A percentile compares a stretch with the other conserved stretches of the same genome.
phyloP scores from a whole-genome alignment of 2,329 filamentous ascomycete genomes.

The Cercospora sp. region DNA sequence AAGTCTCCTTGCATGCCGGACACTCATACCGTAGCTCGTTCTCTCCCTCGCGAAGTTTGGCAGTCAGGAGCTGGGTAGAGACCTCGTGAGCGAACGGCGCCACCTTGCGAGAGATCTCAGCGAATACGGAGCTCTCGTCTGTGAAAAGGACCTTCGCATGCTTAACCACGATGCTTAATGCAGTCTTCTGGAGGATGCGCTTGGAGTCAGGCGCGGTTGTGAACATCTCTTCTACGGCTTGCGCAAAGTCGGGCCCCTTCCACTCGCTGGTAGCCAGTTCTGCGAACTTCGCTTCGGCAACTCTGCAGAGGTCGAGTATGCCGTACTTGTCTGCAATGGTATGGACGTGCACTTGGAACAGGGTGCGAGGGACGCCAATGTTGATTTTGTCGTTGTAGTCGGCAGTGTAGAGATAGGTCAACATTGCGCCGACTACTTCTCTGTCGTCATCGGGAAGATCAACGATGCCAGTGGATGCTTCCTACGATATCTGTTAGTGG shows the following conservation, averaged over 20 bases:
- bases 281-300: slow-evolving; percentile 7
- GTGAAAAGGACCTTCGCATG: not conserved
- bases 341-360: slow-evolving; percentile 12
- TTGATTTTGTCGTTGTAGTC: no score
- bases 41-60: not conserved
- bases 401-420: slow-evolving; percentile 9
- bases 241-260: not conserved
- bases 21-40: not conserved
- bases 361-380: no score
- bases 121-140: not conserved
- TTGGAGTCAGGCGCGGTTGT: not conserved
- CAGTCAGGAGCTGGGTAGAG: not conserved
- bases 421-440: slow-evolving; percentile 5
- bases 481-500: no score
- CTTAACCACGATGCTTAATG: not conserved
- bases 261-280: not conserved
- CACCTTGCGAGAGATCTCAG: not conserved
- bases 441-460: slow-evolving; percentile 6
- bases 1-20: not conserved
- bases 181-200: not conserved
- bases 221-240: slow-evolving; percentile 12
- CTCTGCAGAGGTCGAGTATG: not conserved
- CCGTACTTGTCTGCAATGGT: slow-evolving; percentile 12
- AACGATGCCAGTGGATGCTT: not conserved
- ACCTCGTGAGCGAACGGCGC: not conserved